Conservation (phyloP, 495 filamentous ascomycete genomes). For the Aspergillus nidulans region DNA sequence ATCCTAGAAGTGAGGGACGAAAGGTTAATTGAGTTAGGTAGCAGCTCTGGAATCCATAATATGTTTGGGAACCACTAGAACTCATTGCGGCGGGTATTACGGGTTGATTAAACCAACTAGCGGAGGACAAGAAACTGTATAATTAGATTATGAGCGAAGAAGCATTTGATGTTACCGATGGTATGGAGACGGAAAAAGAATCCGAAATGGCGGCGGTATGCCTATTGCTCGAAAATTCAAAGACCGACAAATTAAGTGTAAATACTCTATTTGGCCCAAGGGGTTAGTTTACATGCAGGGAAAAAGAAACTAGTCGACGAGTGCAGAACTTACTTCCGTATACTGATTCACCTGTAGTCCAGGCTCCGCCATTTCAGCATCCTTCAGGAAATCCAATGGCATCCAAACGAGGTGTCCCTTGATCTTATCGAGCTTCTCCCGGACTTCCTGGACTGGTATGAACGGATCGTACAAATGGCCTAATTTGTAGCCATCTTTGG, state of each 20-base stretch:
- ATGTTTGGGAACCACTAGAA: neutral
- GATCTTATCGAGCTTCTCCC: conserved; percentile 69
- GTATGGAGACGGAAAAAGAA: neutral
- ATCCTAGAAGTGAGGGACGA: neutral
- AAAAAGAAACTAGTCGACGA: neutral
- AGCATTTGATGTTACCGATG: neutral
- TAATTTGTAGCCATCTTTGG: conserved; percentile 61
- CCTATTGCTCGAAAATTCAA: no score
- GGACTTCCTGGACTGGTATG: conserved; percentile 63
- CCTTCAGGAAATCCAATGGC: conserved; percentile 78
- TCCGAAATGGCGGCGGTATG: neutral
- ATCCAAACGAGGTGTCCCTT: conserved; percentile 95
- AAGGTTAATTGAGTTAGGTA: neutral
- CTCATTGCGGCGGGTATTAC: neutral
- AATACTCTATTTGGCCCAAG: conserved; percentile 30
- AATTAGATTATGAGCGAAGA: neutral
- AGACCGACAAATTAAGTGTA: conserved; percentile 26
- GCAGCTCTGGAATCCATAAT: no score
- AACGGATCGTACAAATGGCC: conserved; percentile 82
- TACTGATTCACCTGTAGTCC: conserved; percentile 70
- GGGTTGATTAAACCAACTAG: neutral
- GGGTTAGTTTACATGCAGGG: conserved; percentile 4
- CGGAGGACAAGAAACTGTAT: neutral
- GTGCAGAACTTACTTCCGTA: conserved; percentile 51
- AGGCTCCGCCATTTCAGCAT: conserved; percentile 87